Evolutionary conservation across 2,329 filamentous ascomycete genomes (phyloP).

Genomic region (Penicillium sp.): DNA sequence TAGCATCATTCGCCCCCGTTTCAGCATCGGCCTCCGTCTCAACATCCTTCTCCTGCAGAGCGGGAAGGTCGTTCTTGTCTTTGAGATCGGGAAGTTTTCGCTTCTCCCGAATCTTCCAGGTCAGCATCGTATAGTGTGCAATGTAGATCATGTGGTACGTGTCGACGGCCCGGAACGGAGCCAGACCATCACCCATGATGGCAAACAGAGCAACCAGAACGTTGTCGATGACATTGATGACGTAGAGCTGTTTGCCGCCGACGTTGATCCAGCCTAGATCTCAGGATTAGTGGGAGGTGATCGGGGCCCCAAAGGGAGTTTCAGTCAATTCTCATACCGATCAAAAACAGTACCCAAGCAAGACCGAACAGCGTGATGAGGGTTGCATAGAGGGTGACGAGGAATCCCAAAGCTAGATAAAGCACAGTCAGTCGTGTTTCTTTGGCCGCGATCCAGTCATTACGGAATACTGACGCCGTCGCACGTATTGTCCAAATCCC

Average conservation of each 20-base stretch:
- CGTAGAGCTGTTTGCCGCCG: slow-evolving; percentile 62
- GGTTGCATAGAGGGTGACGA: slow-evolving; percentile 76
- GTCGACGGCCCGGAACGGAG: slow-evolving; percentile 70
- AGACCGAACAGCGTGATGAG: slow-evolving; percentile 79
- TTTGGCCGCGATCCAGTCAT: neutral
- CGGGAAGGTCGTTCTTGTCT: slow-evolving; percentile 64
- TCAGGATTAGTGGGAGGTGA: no score
- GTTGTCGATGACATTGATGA: slow-evolving; percentile 65
- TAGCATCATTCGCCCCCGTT: slow-evolving; percentile 30
- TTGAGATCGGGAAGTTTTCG: slow-evolving; percentile 56
- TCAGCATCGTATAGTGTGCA: slow-evolving; percentile 62
- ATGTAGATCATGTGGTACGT: slow-evolving; percentile 86
- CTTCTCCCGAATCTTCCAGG: slow-evolving; percentile 60
- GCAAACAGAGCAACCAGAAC: slow-evolving; percentile 65
- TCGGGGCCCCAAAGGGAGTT: no score
- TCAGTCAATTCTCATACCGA: slow-evolving; percentile 46
- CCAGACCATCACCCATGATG: slow-evolving; percentile 63
- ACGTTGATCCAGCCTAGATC: slow-evolving; percentile 69
- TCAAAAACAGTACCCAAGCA: slow-evolving; percentile 85
- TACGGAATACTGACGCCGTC: slow-evolving; percentile 50
- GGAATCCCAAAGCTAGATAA: slow-evolving; percentile 62
- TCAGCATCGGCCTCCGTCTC: slow-evolving; percentile 34
- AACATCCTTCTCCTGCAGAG: slow-evolving; percentile 36
- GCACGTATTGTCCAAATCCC: slow-evolving; percentile 74
- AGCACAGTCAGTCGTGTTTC: no score